Evolutionary conservation across 345 rosid genomes (phyloP).

Genomic region (Murraya paniculata): DNA sequence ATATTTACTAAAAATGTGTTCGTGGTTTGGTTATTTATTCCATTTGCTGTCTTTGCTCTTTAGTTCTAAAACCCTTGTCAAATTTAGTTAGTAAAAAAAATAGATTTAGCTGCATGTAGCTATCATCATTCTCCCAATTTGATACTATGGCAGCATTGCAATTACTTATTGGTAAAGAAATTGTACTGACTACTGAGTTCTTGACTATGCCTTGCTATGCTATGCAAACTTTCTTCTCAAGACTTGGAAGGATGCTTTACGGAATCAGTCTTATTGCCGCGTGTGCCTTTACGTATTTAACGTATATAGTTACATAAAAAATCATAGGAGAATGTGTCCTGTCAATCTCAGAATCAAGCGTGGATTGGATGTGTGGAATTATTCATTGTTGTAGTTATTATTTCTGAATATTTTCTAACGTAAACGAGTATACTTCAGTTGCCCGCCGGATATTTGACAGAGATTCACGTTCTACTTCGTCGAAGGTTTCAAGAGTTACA

Average conservation of each 20-base stretch:
- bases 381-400: background rate
- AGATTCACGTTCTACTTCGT: too few species aligned
- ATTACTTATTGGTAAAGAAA: background rate
- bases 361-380: background rate
- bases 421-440: too few species aligned
- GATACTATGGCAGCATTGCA: background rate
- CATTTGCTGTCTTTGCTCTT: background rate
- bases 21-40: background rate
- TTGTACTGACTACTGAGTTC: too few species aligned
- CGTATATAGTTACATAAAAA: background rate
- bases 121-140: background rate
- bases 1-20: background rate
- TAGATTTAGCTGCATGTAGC: background rate
- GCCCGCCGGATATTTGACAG: too few species aligned
- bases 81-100: background rate
- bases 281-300: background rate
- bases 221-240: background rate
- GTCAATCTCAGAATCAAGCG: background rate
- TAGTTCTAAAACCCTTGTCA: constrained; percentile 1
- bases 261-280: background rate
- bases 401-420: too few species aligned
- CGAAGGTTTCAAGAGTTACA: too few species aligned
- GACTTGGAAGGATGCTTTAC: background rate
- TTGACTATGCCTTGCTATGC: background rate
- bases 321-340: background rate